Conservation (phyloP, 2,329 filamentous ascomycete genomes). For the Bipolaris sorokiniana region DNA sequence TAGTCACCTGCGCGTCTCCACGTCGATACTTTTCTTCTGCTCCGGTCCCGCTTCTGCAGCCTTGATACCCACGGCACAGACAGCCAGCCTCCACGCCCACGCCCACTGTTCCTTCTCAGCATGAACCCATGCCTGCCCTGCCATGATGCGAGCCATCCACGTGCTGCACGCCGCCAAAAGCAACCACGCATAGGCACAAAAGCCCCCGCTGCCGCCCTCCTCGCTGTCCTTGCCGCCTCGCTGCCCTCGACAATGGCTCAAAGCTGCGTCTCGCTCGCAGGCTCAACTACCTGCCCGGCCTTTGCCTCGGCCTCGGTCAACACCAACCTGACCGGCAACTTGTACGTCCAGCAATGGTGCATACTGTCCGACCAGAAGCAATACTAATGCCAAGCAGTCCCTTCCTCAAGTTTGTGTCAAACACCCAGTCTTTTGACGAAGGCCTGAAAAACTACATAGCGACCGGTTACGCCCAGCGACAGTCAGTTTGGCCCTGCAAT, state of each 20-base stretch:
- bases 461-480: slow-evolving; percentile 74
- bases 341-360: slow-evolving; percentile 57
- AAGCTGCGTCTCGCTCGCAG: slow-evolving; percentile 69
- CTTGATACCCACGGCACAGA: slow-evolving; percentile 9
- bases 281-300: slow-evolving; percentile 73
- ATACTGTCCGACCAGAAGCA: neutral
- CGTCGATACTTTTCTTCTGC: slow-evolving; percentile 22
- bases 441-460: slow-evolving; percentile 75
- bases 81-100: slow-evolving; percentile 1
- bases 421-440: slow-evolving; percentile 76
- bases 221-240: slow-evolving; percentile 38
- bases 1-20: slow-evolving; percentile 41
- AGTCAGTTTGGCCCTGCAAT: slow-evolving; percentile 63
- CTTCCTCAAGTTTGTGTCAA: slow-evolving; percentile 83
- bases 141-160: slow-evolving; percentile 16
- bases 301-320: slow-evolving; percentile 76
- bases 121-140: slow-evolving; percentile 28
- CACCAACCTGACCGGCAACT: slow-evolving; percentile 66
- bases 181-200: slow-evolving; percentile 25
- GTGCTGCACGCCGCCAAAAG: slow-evolving; percentile 28
- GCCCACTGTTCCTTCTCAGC: slow-evolving; percentile 9
- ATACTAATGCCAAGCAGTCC: slow-evolving; percentile 61
- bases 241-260: slow-evolving; percentile 46
- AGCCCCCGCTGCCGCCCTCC: slow-evolving; percentile 25
- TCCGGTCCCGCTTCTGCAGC: slow-evolving; percentile 4